These are phyloP conservation scores for Backusella sp. DNA, from an alignment of 192 early-diverging fungal genomes.

Conservation along the genomic window DNA sequence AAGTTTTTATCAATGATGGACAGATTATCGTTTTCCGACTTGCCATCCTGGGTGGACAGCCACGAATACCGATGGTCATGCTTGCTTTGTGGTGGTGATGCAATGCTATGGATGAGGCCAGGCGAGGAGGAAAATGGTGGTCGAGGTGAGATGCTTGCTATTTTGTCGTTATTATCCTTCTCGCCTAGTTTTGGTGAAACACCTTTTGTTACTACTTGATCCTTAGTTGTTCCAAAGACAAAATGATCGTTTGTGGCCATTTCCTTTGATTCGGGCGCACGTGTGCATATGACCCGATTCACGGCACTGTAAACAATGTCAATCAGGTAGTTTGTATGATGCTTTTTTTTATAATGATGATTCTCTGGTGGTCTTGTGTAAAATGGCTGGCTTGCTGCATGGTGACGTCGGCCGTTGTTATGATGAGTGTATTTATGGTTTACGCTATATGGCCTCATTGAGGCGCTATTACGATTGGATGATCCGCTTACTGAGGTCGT, in stretches of 20 bases:
- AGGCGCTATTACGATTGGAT: slow-evolving; percentile 16
- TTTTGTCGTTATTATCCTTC: not conserved
- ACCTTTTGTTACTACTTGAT: not conserved
- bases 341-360: not conserved
- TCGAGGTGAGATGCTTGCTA: not conserved
- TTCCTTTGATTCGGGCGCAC: slow-evolving; percentile 19
- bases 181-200: not conserved
- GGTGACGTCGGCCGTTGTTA: not conserved
- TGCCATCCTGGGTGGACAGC: not conserved
- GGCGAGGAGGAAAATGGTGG: not conserved
- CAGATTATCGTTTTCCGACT: not conserved
- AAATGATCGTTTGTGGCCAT: not conserved
- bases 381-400: not conserved
- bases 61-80: not conserved
- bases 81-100: not conserved
- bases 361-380: not conserved
- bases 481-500: slow-evolving; percentile 6
- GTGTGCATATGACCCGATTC: slow-evolving; percentile 12
- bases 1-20: not conserved
- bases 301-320: slow-evolving; percentile 17
- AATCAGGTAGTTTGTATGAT: not conserved
- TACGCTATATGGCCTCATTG: slow-evolving; percentile 9
- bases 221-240: slow-evolving; percentile 11
- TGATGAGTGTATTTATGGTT: slow-evolving; percentile 8
- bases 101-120: not conserved